Base-by-base conservation (phyloP, 164 flowering plant genomes). In the Liquidambar formosana region DNA sequence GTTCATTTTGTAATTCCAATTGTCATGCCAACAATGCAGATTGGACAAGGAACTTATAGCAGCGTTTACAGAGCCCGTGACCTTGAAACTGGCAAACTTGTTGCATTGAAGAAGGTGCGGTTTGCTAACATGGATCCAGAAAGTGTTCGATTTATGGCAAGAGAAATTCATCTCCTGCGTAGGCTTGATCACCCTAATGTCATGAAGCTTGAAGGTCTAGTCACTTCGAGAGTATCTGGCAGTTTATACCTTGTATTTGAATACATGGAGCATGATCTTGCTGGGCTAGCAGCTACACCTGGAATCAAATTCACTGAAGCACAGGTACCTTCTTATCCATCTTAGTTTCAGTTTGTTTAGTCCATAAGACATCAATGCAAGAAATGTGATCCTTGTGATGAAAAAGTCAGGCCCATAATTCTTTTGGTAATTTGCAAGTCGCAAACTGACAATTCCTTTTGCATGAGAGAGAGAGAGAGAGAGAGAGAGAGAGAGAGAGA, bases 21-120 rank as follows among this genome's bases (percentile, higher is more conserved):
- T 65, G 46, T n/a, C 33, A 41, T 51, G 49, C 49, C 5, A 8
- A 58, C 61, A 14, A 11, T 80, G 81, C 87, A 92, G 97, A 89
- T 92, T 79, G 97, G 97, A 68, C 97, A 92, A 78, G 97, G 97
- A 76, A 92, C 97, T 46, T 92, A 92, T 67, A 89, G 97, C 80
- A 89, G 79, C 70, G 97, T 92, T 13, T 92, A 90, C 75, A 88
- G 71, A 70, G 96, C 96, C 16, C 94, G 92, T 67, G 97, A 92
- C 63, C 91, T 90, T 54, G 93, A 90, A 70, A 87, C 87, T 41
- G 89, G 90, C 19, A 87, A 88, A 78, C 68, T 88, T 64, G 96
- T 90, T 68, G 97, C 97, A 43, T 58, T 92, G 73, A 92, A 92
- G 85, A 92, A 92, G 77, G 96, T 90, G 63, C 83, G 97, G 44